phyloP scores from a whole-genome alignment of 2,329 filamentous ascomycete species.

The Alternaria panax region DNA sequence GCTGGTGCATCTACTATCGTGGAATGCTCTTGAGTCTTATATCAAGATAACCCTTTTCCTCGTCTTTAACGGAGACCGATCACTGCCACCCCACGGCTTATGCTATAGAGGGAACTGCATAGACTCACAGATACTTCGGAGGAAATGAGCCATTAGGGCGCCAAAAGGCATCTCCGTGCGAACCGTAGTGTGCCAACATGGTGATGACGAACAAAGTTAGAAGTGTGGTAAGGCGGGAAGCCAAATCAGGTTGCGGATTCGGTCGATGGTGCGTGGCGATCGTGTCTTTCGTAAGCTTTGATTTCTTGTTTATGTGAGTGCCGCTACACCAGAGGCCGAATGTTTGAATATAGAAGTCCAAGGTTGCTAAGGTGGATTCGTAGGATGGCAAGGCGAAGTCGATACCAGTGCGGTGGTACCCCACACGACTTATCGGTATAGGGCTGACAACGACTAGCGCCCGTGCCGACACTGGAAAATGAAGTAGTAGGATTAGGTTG shows the following conservation, averaged over 20 bases:
- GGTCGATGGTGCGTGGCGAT: slow-evolving; percentile 11
- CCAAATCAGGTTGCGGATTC: slow-evolving; percentile 16
- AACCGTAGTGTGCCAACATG: slow-evolving; percentile 23
- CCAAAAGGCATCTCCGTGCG: slow-evolving; percentile 19
- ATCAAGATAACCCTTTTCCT: slow-evolving; percentile 8
- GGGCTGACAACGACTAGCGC: slow-evolving; percentile 28
- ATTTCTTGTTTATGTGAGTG: neutral
- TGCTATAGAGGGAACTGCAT: slow-evolving; percentile 3
- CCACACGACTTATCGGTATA: slow-evolving; percentile 28
- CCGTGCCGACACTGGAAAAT: slow-evolving; percentile 12
- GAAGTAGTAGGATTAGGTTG: slow-evolving; percentile 5
- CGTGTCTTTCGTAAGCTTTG: slow-evolving; percentile 18
- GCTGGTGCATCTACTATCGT: neutral
- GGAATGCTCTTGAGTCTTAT: slow-evolving; percentile 16
- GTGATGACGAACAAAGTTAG: slow-evolving; percentile 20
- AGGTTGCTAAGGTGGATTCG: slow-evolving; percentile 27
- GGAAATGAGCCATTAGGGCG: slow-evolving; percentile 17
- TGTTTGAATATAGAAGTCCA: slow-evolving; percentile 15
- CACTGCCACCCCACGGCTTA: slow-evolving; percentile 29
- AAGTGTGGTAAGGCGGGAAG: slow-evolving; percentile 13
- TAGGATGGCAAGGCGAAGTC: slow-evolving; percentile 30
- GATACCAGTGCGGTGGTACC: slow-evolving; percentile 16
- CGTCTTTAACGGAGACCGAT: slow-evolving; percentile 7
- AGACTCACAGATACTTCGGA: slow-evolving; percentile 24
- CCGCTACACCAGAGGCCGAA: slow-evolving; percentile 15